phyloP scores from a whole-genome alignment of 106 monocot genomes.

The Iris macrosiphon region DNA sequence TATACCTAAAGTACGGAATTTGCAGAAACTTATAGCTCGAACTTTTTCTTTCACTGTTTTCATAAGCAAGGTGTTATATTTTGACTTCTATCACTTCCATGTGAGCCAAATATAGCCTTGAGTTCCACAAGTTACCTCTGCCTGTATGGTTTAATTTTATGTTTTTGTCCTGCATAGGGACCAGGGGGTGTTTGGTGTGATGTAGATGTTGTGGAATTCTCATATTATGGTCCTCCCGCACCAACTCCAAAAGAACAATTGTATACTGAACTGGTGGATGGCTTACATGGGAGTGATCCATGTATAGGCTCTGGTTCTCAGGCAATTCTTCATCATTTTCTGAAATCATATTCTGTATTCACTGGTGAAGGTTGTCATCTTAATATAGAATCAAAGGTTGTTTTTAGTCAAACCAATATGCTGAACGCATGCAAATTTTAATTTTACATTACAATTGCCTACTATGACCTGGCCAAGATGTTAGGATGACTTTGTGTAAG shows the following conservation, averaged over 20 bases:
- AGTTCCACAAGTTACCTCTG: neutral
- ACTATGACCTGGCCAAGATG: no score
- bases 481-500: no score
- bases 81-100: neutral
- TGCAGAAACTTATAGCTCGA: no score
- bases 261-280: slow-evolving; percentile 86
- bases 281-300: slow-evolving; percentile 87
- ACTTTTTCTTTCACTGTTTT: no score
- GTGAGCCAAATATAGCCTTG: neutral
- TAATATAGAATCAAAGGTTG: neutral
- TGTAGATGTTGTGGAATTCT: slow-evolving; percentile 98
- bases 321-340: no score
- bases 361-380: neutral
- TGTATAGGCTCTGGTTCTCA: slow-evolving; percentile 96
- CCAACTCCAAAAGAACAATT: slow-evolving; percentile 94
- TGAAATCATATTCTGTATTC: neutral
- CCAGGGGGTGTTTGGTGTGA: slow-evolving; percentile 99
- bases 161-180: slow-evolving; percentile 41
- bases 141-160: neutral
- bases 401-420: neutral
- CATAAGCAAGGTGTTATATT: neutral
- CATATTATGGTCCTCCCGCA: slow-evolving; percentile 92
- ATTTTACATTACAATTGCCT: no score
- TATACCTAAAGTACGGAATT: no score
- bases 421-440: no score